A percentile compares a stretch with the other conserved stretches of the same genome.
Conservation (phyloP, 169 alveolate genomes). For the Prorocentrum cordatum region DNA sequence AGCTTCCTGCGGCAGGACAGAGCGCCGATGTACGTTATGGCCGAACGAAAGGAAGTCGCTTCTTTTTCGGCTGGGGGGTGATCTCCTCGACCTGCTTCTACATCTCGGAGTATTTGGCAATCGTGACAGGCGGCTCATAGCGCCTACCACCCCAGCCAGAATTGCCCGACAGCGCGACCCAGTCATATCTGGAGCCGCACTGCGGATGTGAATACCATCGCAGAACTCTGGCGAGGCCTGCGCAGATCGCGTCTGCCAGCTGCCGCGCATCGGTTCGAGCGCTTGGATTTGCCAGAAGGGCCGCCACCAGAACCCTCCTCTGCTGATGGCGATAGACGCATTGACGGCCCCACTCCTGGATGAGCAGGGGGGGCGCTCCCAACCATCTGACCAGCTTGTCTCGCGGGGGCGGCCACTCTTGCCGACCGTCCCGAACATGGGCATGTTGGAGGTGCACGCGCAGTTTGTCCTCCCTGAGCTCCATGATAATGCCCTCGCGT, state of each 20-base stretch:
- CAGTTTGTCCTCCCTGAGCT: no score
- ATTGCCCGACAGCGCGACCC: background rate
- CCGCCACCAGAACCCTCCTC: no score
- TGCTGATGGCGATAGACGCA: no score
- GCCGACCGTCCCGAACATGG: no score
- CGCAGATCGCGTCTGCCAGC: background rate
- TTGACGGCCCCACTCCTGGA: no score
- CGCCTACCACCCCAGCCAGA: background rate
- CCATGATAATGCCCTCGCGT: no score
- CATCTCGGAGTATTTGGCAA: background rate
- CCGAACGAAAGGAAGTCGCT: background rate
- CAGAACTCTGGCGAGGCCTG: background rate
- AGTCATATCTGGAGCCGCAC: background rate
- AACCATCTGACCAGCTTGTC: no score
- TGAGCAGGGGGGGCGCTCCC: no score
- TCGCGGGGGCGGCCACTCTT: no score
- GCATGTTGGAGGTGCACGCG: no score
- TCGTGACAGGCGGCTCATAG: background rate
- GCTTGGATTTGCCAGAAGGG: background rate
- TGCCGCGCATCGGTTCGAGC: background rate
- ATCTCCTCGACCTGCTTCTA: background rate
- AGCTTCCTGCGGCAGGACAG: background rate
- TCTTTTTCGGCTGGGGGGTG: background rate
- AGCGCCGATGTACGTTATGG: background rate
- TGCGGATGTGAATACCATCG: background rate